Evolutionary conservation across 2,329 filamentous ascomycete genomes (phyloP).

Genomic region (Xylaria sp.): DNA sequence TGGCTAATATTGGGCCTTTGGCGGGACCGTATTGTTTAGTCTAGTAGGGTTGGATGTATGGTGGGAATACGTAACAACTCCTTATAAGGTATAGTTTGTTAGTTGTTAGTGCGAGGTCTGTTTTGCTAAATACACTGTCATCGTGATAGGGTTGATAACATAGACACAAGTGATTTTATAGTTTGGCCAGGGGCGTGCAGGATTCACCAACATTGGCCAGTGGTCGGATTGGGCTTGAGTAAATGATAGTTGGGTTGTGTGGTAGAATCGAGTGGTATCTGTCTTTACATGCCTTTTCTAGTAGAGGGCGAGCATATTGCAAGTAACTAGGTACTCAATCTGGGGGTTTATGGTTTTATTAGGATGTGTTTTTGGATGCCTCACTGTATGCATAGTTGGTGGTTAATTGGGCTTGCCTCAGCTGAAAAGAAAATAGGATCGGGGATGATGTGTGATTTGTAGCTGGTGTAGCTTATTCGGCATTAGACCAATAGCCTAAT

Average conservation of each 20-base stretch:
- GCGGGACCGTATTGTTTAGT: background rate
- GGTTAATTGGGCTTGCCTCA: slow-evolving; percentile 17
- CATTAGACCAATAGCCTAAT: slow-evolving; percentile 27
- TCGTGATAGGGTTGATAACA: background rate
- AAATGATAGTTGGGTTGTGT: too few species aligned
- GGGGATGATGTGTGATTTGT: slow-evolving; percentile 16
- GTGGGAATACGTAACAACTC: slow-evolving; percentile 17
- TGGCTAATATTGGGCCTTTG: background rate
- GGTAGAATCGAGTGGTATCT: background rate
- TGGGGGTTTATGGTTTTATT: too few species aligned
- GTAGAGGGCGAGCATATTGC: background rate
- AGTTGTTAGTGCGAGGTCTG: background rate
- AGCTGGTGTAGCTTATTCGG: slow-evolving; percentile 34
- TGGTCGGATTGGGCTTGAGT: too few species aligned
- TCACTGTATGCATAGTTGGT: too few species aligned
- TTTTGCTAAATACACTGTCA: background rate
- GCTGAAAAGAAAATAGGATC: slow-evolving; percentile 13
- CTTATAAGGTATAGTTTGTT: slow-evolving; percentile 17
- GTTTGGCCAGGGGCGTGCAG: too few species aligned
- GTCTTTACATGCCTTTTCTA: background rate
- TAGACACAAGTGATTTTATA: background rate
- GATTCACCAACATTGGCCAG: too few species aligned
- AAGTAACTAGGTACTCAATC: too few species aligned
- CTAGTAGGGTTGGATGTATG: background rate
- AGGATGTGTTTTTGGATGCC: too few species aligned